Evolutionary conservation across 2,329 filamentous ascomycete species (phyloP).

Genomic region (Alternaria alternata): DNA sequence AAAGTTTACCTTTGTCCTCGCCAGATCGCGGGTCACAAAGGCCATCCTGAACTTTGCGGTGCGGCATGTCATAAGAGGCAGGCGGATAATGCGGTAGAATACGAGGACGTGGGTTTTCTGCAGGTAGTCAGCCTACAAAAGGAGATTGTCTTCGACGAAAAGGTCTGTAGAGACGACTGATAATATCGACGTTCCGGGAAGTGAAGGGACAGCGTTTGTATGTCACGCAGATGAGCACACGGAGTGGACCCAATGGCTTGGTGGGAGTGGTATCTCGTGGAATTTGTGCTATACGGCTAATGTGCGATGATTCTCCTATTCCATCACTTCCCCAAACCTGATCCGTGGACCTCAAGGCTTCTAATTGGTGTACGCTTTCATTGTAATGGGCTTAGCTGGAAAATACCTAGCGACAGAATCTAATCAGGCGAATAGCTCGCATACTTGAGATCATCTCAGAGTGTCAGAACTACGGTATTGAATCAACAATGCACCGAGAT

Average conservation of each 20-base stretch:
- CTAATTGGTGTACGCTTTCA: not conserved
- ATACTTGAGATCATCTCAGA: not conserved
- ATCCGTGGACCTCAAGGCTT: not conserved
- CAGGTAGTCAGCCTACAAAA: conserved; percentile 20
- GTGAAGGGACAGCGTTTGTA: not conserved
- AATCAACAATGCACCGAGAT: not conserved
- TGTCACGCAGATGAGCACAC: not conserved
- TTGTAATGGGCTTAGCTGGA: not conserved
- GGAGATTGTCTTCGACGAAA: conserved; percentile 13
- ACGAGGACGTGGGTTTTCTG: conserved; percentile 18
- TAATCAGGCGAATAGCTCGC: too few relatives aligned
- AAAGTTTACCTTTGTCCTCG: conserved; percentile 29
- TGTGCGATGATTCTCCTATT: not conserved
- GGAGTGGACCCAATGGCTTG: not conserved
- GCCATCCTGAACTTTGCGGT: not conserved
- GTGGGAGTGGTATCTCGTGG: not conserved
- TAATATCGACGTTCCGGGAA: too few relatives aligned
- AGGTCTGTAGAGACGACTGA: not conserved
- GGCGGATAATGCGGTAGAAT: not conserved
- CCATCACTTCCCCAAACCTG: too few relatives aligned
- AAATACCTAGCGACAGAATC: not conserved
- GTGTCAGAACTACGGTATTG: not conserved
- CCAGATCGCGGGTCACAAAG: conserved; percentile 15
- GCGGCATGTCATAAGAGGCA: not conserved
- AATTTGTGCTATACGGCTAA: not conserved